Evolutionary conservation across 2,329 filamentous ascomycete species (phyloP), one percentile per base, ranked within the genome.

Genomic region (Cyclaneusma minus): DNA sequence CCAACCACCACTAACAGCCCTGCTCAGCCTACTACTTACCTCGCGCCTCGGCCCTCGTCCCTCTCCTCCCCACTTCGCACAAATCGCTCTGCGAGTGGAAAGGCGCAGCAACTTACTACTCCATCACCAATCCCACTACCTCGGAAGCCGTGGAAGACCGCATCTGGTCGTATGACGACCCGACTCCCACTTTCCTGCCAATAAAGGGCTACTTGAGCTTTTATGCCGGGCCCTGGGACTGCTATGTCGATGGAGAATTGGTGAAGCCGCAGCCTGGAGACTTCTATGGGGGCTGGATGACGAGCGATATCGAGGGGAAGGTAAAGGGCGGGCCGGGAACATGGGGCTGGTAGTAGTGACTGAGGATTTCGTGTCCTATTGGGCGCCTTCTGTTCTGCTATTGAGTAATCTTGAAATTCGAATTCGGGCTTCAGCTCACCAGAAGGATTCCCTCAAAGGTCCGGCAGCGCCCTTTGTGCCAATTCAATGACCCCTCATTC

Each of bases 211-310:
- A 63, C 44, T 37, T 75, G 26, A 64, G 61, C 21, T 68, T 74
- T 38, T 74, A 70, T 40, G 64, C 63, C 8, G 64, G 60, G 9
- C 66, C 66, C 8, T 72, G 66, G 67, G 60, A 69, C 31, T 74
- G 68, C 39, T 68, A 56, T 43, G 67, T 71, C 4, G 66, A 73
- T 43, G 65, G 65, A 7, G 67, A 73, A 44, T 55, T 55, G 39
- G 68, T 71, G 12, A 52, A 62, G 43, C 51, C 65, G 20, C 66
- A 72, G 49, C 64, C 63, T 10, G 65, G 65, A 6, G 67, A 73
- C 37, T 73, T 71, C 35, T 73, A 72, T 45, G 68, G 69, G 13
- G 68, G 68, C 3, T 75, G 69, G 68, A 62, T 68, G 33, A 72
- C 66, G 25, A 60, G 57, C 33, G 67, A 74, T 30, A 57, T 73